A percentile compares a stretch with the other conserved stretches of the same genome.
Conservation (phyloP, 2,329 filamentous ascomycete genomes). For the Meredithiella fracta region DNA sequence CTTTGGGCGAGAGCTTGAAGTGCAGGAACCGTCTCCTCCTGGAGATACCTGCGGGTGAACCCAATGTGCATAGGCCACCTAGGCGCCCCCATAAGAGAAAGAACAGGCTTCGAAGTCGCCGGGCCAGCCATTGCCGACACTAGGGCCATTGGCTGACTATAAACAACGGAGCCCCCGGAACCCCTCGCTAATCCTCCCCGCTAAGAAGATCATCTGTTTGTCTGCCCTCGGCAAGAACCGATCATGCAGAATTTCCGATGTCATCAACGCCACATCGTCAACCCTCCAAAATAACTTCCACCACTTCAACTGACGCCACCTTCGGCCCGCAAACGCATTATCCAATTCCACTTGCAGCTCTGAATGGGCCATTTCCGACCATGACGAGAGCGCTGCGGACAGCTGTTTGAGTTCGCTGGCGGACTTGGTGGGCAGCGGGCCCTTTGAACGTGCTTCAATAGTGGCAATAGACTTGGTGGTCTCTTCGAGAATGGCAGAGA, state of each 20-base stretch:
- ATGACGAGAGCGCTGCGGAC: slow-evolving; percentile 45
- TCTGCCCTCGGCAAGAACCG: slow-evolving; percentile 67
- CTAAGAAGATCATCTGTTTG: slow-evolving; percentile 64
- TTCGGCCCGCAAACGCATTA: slow-evolving; percentile 53
- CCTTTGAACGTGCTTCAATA: slow-evolving; percentile 28
- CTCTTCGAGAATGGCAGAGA: slow-evolving; percentile 48
- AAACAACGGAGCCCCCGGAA: slow-evolving; percentile 19
- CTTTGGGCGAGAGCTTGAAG: slow-evolving; percentile 58
- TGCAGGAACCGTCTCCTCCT: slow-evolving; percentile 49
- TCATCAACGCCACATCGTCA: slow-evolving; percentile 76
- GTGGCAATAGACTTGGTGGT: slow-evolving; percentile 33
- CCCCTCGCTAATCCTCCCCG: slow-evolving; percentile 51
- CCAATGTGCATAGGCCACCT: slow-evolving; percentile 65
- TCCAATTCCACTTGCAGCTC: slow-evolving; percentile 72
- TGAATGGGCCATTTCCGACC: slow-evolving; percentile 66
- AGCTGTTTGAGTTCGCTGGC: slow-evolving; percentile 20
- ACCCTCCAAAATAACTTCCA: slow-evolving; percentile 94
- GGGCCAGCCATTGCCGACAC: neutral
- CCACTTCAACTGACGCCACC: slow-evolving; percentile 73
- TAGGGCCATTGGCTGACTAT: slow-evolving; percentile 23
- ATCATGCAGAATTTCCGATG: slow-evolving; percentile 58
- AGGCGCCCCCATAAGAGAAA: slow-evolving; percentile 14
- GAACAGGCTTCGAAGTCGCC: neutral
- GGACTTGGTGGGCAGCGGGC: slow-evolving; percentile 19
- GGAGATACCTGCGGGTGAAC: slow-evolving; percentile 48